Evolutionary conservation across 176 grass and related monocot genomes (phyloP), one percentile per base, ranked within the genome.

Genomic region (Alopecurus myosuroides): DNA sequence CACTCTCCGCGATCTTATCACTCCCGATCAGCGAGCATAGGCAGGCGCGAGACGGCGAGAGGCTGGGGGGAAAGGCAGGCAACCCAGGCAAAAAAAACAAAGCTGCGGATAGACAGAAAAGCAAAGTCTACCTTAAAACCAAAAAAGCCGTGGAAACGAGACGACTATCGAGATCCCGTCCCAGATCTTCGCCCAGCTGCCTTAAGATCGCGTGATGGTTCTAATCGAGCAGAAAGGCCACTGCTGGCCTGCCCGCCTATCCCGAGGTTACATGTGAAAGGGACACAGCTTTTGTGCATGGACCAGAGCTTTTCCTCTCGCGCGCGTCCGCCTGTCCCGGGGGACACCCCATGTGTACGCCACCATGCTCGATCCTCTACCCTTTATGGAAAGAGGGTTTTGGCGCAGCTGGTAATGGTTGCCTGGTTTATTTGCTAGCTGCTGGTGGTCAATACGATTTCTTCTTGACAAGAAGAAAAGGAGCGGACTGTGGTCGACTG

Each of bases 291-390:
- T 81, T 81, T 37, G 25, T 3, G 10, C 6, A 69, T 85, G 76
- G 73, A 77, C 80, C 73, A 66, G 34, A 79, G 64, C 41, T 46
- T 49, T 23, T 58, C 29, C 29, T 2, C 11, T 13, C 39, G 39
- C 39, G 39, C 39, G 4, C 28, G 25, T 17, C 9, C 4, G 37
- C 44, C 46, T 58, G 76, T 67, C 53, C 34, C 45, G 34, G 46
- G 80, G 88, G 66, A 74, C 84, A 87, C 6, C 80, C 80, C 84
- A 90, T 87, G 84, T 86, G 88, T 83, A 42, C 85, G 35, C 68
- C 57, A 17, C 84, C 42, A 60, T 81, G 18, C 10, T 57, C 65
- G 80, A 42, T 55, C 52, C 66, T 28, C 66, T 28, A 1, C 19
- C 8, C 77, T 76, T 50, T 84, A 9, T 42, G 45, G 34, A 77